Percentiles rank a stretch among this genome's conserved stretches.
Conservation (phyloP, 306 rosid genomes). For the Elaeagnus macrophylla region DNA sequence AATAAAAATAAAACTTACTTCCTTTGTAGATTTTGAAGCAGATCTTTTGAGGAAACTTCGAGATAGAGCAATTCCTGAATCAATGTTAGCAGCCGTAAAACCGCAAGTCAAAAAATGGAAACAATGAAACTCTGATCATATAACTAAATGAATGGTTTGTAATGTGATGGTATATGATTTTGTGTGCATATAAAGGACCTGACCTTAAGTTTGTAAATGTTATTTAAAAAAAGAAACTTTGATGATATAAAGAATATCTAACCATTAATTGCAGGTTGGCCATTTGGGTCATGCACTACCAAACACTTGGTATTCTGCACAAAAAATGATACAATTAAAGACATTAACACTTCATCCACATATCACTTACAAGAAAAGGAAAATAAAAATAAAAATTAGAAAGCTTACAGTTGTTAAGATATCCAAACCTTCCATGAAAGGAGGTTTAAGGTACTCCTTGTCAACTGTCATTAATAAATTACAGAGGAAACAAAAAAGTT, state of each 20-base stretch:
- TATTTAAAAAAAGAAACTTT: constrained; percentile 1
- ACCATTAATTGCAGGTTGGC: constrained; percentile 45
- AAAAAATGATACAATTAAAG: constrained; percentile 14
- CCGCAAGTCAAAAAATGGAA: too few relatives aligned
- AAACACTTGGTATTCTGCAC: constrained; percentile 46
- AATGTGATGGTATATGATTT: too few relatives aligned
- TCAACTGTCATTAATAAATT: constrained; percentile 32
- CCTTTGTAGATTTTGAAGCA: constrained; percentile 60
- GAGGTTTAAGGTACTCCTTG: constrained; percentile 59
- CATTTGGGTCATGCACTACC: constrained; percentile 1
- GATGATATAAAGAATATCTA: constrained; percentile 17
- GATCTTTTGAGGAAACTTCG: constrained; percentile 15
- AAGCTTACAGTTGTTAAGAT: constrained; percentile 47
- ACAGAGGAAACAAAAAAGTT: not conserved
- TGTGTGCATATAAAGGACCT: too few relatives aligned
- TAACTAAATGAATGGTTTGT: too few relatives aligned
- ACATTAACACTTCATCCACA: not conserved
- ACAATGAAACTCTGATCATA: too few relatives aligned
- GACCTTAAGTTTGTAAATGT: too few relatives aligned
- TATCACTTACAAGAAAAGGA: constrained; percentile 8
- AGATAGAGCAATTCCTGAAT: too few relatives aligned
- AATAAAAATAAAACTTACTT: constrained; percentile 28
- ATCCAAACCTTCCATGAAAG: constrained; percentile 67
- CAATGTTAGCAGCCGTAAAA: too few relatives aligned
- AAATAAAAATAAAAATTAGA: not conserved